These are phyloP conservation scores for Pseudoneurospora amorphoporcata DNA, from an alignment of 495 filamentous ascomycete species.

Conservation along the genomic window DNA sequence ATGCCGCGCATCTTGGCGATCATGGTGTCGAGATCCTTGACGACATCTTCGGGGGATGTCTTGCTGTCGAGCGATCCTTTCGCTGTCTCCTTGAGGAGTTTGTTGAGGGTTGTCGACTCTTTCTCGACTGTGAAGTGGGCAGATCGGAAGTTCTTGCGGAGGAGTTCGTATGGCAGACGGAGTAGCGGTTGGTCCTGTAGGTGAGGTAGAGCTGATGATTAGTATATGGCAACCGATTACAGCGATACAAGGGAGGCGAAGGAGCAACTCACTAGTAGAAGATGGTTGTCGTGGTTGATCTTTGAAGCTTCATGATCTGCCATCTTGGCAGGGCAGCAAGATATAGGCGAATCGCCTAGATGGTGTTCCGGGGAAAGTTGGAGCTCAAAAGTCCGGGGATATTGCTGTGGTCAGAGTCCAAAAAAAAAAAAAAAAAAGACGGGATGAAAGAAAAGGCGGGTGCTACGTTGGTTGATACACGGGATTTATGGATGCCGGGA, in stretches of 20 bases:
- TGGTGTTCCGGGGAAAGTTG: not conserved
- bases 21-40: conserved; percentile 73
- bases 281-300: conserved; percentile 39
- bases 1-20: conserved; percentile 71
- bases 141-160: conserved; percentile 84
- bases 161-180: conserved; percentile 79
- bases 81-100: conserved; percentile 57
- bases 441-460: not conserved
- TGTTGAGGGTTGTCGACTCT: conserved; percentile 59
- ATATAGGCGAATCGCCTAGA: not conserved
- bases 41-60: conserved; percentile 53
- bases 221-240: not conserved
- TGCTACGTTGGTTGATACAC: not conserved
- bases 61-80: conserved; percentile 52
- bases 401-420: not conserved
- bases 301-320: conserved; percentile 32
- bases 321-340: conserved; percentile 21
- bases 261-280: conserved; percentile 30
- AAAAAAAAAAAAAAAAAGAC: not conserved
- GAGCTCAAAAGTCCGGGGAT: not conserved
- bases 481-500: not conserved
- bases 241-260: not conserved
- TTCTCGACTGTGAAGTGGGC: conserved; percentile 75
- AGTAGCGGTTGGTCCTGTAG: conserved; percentile 87
- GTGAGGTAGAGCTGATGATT: not conserved